A percentile compares a stretch with the other conserved stretches of the same genome.
phyloP scores from a whole-genome alignment of 768 basidiomycete genomes.

The Termitomyces sp. region DNA sequence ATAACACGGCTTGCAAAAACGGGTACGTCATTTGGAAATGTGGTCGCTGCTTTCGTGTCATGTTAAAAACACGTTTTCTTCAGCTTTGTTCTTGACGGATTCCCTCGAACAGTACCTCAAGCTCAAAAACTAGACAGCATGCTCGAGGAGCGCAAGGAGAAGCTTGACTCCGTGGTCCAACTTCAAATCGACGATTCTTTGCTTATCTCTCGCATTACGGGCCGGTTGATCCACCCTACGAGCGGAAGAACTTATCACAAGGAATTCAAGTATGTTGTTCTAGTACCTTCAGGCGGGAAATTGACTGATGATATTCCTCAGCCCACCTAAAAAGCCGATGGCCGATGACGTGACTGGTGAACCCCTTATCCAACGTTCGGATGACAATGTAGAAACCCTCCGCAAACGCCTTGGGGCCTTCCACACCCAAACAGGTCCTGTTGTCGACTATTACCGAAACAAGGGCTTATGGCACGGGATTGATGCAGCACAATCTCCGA shows the following conservation, averaged over 20 bases:
- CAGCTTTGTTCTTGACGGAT: slow-evolving; percentile 99
- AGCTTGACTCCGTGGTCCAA: slow-evolving; percentile 89
- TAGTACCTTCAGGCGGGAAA: background rate
- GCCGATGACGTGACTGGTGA: slow-evolving; percentile 94
- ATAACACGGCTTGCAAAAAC: slow-evolving; percentile 90
- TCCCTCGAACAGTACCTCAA: slow-evolving; percentile 96
- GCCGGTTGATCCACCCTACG: slow-evolving; percentile 87
- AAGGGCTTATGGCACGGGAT: slow-evolving; percentile 89
- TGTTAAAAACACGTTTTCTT: slow-evolving; percentile 17
- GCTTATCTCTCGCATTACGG: slow-evolving; percentile 96
- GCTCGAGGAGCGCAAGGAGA: slow-evolving; percentile 80
- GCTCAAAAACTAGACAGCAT: slow-evolving; percentile 95
- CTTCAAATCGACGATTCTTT: slow-evolving; percentile 91
- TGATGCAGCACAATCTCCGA: slow-evolving; percentile 92
- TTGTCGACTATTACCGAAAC: slow-evolving; percentile 93
- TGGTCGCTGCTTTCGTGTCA: background rate
- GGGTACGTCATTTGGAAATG: slow-evolving; percentile 64
- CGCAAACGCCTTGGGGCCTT: slow-evolving; percentile 86
- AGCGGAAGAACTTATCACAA: slow-evolving; percentile 93
- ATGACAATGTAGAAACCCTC: slow-evolving; percentile 96
- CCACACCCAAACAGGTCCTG: slow-evolving; percentile 93
- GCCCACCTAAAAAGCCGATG: slow-evolving; percentile 96
- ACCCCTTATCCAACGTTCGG: slow-evolving; percentile 93
- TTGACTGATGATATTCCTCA: slow-evolving; percentile 31
- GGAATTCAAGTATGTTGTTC: slow-evolving; percentile 79